Evolutionary conservation across 495 filamentous ascomycete species (phyloP).

Genomic region (Pyronema domesticum): DNA sequence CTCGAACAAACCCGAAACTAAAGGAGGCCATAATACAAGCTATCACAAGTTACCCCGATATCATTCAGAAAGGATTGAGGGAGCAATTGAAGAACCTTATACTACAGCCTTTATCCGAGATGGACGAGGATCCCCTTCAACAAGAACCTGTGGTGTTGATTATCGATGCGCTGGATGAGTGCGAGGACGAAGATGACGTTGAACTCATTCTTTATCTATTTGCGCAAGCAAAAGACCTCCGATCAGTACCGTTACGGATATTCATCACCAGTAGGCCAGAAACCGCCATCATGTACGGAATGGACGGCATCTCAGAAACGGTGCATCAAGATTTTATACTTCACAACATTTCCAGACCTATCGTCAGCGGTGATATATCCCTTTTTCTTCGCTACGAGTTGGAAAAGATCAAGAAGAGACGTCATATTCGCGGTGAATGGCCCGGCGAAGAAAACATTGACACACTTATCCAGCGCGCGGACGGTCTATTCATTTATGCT

Average conservation of each 20-base stretch:
- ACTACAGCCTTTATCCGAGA: conserved; percentile 2
- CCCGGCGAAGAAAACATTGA: conserved; percentile 6
- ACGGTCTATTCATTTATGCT: conserved; percentile 13
- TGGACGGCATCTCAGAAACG: no score
- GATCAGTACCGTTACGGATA: conserved; percentile 16
- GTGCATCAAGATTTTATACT: no score
- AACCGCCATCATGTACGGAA: no score
- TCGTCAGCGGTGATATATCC: background rate
- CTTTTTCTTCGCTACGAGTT: background rate
- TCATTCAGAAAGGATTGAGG: background rate
- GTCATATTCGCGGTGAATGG: background rate
- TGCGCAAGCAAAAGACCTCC: no score
- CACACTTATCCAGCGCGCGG: conserved; percentile 1
- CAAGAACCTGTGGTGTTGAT: conserved; percentile 12
- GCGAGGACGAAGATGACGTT: conserved; percentile 17
- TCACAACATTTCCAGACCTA: no score
- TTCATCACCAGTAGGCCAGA: conserved; percentile 28
- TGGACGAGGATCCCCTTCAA: background rate
- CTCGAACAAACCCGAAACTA: conserved; percentile 3
- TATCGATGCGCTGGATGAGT: conserved; percentile 26
- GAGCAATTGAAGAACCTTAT: conserved; percentile 12
- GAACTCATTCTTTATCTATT: conserved; percentile 16
- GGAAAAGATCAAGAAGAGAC: background rate
- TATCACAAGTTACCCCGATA: conserved; percentile 5
- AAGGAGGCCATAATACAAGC: conserved; percentile 1